A percentile compares a stretch with the other conserved stretches of the same genome.
Evolutionary conservation across 1,139 yeast species (phyloP).

Genomic region (Groenewaldozyma sp.): DNA sequence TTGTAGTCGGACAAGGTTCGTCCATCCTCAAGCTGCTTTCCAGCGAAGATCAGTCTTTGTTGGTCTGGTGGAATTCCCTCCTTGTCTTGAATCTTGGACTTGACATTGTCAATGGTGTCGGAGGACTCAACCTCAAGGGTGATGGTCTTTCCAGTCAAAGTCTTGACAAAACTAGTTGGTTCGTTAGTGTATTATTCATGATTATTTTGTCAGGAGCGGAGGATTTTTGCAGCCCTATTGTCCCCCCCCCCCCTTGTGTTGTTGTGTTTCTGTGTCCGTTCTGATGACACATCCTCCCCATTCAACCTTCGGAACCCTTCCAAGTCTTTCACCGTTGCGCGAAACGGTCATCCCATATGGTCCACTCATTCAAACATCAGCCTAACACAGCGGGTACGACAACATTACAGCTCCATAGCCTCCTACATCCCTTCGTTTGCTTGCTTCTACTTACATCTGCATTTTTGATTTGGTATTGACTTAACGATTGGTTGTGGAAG

Average conservation of each 20-base stretch:
- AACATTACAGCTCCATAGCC: too few species aligned
- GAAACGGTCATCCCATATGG: too few species aligned
- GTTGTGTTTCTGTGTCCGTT: too few species aligned
- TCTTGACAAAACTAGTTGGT: slow-evolving; percentile 21
- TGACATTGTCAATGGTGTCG: slow-evolving; percentile 90
- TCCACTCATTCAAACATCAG: too few species aligned
- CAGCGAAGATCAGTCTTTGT: slow-evolving; percentile 88
- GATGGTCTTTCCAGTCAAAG: slow-evolving; percentile 28
- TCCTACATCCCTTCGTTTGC: neutral
- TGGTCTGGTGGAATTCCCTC: slow-evolving; percentile 95
- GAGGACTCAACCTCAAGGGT: slow-evolving; percentile 92
- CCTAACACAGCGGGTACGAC: too few species aligned
- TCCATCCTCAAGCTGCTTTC: slow-evolving; percentile 91
- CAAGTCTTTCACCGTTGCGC: too few species aligned
- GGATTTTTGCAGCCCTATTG: too few species aligned
- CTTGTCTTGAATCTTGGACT: slow-evolving; percentile 89
- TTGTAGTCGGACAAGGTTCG: slow-evolving; percentile 90
- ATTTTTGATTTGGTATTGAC: slow-evolving; percentile 12
- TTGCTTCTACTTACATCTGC: slow-evolving; percentile 16
- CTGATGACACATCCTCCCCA: too few species aligned
- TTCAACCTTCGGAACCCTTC: too few species aligned
- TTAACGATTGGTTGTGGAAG: slow-evolving; percentile 1
- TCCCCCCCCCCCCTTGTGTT: too few species aligned
- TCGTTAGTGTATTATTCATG: too few species aligned
- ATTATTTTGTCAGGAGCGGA: too few species aligned